Evolutionary conservation across 306 rosid genomes (phyloP).

Genomic region (Malus sieversii): DNA sequence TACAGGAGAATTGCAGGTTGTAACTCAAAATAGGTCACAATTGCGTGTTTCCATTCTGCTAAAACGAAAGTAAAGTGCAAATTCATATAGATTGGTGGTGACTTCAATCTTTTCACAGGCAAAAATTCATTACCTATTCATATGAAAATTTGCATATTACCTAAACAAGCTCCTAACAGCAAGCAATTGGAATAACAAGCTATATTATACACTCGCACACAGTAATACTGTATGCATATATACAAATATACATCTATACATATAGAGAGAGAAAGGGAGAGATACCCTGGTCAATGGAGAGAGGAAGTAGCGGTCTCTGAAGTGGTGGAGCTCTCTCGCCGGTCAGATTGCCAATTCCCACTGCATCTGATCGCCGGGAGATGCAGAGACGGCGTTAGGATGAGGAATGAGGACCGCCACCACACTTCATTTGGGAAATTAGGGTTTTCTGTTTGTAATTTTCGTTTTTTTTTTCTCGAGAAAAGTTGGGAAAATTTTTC

Average conservation of each 20-base stretch:
- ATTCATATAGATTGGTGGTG: neutral
- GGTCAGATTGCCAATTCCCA: slow-evolving; percentile 3
- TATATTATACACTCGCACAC: neutral
- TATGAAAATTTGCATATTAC: neutral
- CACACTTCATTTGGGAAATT: neutral
- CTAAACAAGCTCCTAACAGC: neutral
- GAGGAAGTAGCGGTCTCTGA: neutral
- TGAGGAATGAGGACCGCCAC: neutral
- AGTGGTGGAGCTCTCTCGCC: neutral
- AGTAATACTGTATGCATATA: neutral
- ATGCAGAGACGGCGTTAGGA: neutral
- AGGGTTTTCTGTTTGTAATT: neutral
- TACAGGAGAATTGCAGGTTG: neutral
- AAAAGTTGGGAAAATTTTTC: slow-evolving; percentile 2
- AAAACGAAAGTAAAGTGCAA: neutral
- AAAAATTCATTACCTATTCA: neutral
- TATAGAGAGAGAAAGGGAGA: neutral
- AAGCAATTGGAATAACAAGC: neutral
- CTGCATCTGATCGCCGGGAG: slow-evolving; percentile 1
- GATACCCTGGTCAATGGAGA: neutral
- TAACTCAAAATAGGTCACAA: neutral
- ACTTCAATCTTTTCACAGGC: neutral
- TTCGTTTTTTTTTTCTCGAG: slow-evolving; percentile 11
- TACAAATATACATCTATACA: neutral
- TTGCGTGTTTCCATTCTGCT: neutral